Base-by-base conservation (phyloP, 768 basidiomycete species). In the Scleroderma bovista region DNA sequence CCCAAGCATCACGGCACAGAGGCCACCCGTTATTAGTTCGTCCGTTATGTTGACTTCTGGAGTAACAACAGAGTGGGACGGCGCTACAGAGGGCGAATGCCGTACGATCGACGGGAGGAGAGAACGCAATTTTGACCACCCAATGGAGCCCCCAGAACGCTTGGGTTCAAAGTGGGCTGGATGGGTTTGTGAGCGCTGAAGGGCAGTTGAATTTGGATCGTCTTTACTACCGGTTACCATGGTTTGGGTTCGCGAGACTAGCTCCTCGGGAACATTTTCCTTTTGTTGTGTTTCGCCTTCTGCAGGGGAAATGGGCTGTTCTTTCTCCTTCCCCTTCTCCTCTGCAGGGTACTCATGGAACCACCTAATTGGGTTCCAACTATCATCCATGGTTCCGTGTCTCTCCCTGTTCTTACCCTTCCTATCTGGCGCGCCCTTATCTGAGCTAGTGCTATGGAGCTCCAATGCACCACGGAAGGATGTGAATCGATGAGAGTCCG, bases 1-100 rank as follows among this genome's bases (percentile, higher is more conserved):
- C 24, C 82, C 77, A 33, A 91, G 66, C 78, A 93, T 84, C 29
- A 92, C 71, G 15, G 83, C 77, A 1, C 88, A 86, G 6, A 94
- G 77, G 16, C 88, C 86, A 5, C 89, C 86, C 2, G 81, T 77
- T 13, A 89, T 85, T 40, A 92, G 79, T 57, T 92, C 90, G 55
- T 92, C 88, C 6, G 79, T 86, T 46, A 92, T 85, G 59, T 87
- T 87, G 29, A 90, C 85, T 5, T 74, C 65, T 1, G 79, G 69
- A 1, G 77, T 66, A 22, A 84, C 74, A 22, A 73, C 72, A 7
- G 83, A 77, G 22, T 78, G 75, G 2, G 72, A 24, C 6, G 68
- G 62, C 7, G 70, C 61, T 57, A 55, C 16, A 62, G 65, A 40
- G 64, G 66, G 39, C 63, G 70, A 38, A 64, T 71, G 58, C 59